These are phyloP conservation scores for Diplotaxis tenuifolia DNA, from an alignment of 345 rosid genomes.

Conservation along the genomic window DNA sequence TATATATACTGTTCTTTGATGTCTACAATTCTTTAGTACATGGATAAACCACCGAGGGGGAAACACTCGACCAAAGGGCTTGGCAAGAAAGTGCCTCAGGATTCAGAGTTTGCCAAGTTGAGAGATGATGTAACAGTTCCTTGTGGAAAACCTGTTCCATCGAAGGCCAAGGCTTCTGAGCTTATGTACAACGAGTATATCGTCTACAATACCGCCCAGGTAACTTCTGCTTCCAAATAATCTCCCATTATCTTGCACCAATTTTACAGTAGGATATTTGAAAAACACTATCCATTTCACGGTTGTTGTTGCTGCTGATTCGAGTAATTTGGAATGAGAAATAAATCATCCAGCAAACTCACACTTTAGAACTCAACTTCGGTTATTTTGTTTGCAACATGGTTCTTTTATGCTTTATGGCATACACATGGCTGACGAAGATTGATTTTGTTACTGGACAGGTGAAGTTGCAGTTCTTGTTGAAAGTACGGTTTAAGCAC, in stretches of 20 bases:
- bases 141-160: constrained; percentile 86
- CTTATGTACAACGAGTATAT: constrained; percentile 93
- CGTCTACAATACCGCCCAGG: constrained; percentile 81
- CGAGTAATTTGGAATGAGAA: constrained; percentile 1
- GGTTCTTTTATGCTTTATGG: not conserved
- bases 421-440: constrained; percentile 23
- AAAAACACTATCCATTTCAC: not conserved
- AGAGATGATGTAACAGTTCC: constrained; percentile 80
- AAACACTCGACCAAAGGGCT: constrained; percentile 96
- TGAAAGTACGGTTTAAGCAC: constrained; percentile 58
- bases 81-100: constrained; percentile 77
- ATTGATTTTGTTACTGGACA: constrained; percentile 29
- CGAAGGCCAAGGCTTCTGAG: constrained; percentile 71
- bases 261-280: not conserved
- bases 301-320: constrained; percentile 3
- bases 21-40: constrained; percentile 41
- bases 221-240: constrained; percentile 39
- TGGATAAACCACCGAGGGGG: constrained; percentile 87
- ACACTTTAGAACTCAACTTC: not conserved
- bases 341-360: not conserved
- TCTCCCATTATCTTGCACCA: not conserved
- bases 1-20: not conserved
- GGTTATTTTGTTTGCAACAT: not conserved
- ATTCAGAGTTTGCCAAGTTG: constrained; percentile 79
- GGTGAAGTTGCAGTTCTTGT: constrained; percentile 81